Evolutionary conservation across 495 filamentous ascomycete genomes (phyloP).

Genomic region (Tuber aestivum): DNA sequence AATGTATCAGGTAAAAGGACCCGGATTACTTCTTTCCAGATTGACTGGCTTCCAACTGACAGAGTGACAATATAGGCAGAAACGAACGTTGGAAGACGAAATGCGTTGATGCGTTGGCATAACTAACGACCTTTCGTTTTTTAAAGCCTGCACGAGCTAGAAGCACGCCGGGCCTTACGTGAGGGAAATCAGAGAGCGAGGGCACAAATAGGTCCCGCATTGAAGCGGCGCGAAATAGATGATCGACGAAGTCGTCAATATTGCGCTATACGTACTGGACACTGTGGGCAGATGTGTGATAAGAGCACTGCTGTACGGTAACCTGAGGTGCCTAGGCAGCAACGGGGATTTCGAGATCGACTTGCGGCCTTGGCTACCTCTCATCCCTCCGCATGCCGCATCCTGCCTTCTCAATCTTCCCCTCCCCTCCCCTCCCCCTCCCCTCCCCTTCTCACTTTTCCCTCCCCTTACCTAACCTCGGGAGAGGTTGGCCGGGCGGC

Average conservation of each 20-base stretch:
- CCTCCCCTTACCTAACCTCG: neutral
- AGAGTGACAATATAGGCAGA: constrained; percentile 41
- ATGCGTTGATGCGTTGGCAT: constrained; percentile 43
- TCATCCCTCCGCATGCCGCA: neutral
- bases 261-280: constrained; percentile 22
- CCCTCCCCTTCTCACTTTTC: neutral
- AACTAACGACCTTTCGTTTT: constrained; percentile 34
- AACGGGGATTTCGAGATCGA: constrained; percentile 39
- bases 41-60: constrained; percentile 33
- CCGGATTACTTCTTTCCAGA: constrained; percentile 21
- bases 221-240: constrained; percentile 27
- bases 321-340: neutral
- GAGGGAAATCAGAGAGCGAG: constrained; percentile 26
- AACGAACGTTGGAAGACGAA: constrained; percentile 33
- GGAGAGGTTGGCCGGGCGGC: neutral
- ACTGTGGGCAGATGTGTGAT: neutral
- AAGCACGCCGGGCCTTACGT: constrained; percentile 34
- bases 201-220: constrained; percentile 18
- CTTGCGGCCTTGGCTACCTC: neutral
- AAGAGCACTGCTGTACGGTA: neutral
- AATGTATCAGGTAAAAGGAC: constrained; percentile 7
- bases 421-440: neutral
- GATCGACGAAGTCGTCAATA: constrained; percentile 40
- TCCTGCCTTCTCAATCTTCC: neutral
- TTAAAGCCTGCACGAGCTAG: constrained; percentile 29